Evolutionary conservation across 768 basidiomycete genomes (phyloP).

Genomic region (Tulasnella sp.): DNA sequence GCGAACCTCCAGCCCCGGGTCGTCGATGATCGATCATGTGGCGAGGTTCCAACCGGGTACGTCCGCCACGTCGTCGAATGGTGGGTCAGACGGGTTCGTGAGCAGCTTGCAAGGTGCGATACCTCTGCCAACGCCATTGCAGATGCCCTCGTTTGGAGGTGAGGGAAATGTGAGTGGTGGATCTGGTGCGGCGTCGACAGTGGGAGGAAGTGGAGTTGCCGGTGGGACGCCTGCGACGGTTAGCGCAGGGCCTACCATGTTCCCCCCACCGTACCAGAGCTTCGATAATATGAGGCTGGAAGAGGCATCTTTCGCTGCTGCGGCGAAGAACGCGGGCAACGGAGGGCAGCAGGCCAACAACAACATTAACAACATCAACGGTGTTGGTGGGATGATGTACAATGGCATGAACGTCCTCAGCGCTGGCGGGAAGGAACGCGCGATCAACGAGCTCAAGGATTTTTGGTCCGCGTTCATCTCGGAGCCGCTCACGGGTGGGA

Average conservation of each 20-base stretch:
- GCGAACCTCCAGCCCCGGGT: conserved; percentile 1
- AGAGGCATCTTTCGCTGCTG: conserved; percentile 2
- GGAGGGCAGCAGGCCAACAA: neutral
- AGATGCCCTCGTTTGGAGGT: neutral
- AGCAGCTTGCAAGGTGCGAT: conserved; percentile 2
- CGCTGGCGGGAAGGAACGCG: conserved; percentile 10
- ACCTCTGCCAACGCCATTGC: conserved; percentile 1
- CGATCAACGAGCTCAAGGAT: conserved; percentile 14
- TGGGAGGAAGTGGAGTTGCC: neutral
- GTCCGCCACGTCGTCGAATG: neutral
- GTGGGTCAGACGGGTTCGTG: neutral
- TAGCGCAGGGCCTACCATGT: neutral
- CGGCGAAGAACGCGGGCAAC: conserved; percentile 6
- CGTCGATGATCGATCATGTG: neutral
- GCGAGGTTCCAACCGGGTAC: too few relatives aligned
- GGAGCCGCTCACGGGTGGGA: conserved; percentile 11
- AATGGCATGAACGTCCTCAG: neutral
- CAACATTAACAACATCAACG: neutral
- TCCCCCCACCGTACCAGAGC: conserved; percentile 8
- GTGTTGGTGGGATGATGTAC: too few relatives aligned
- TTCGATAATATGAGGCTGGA: conserved; percentile 13
- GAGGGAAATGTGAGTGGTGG: neutral
- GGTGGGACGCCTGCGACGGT: neutral
- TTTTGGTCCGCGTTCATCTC: conserved; percentile 16
- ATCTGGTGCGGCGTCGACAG: neutral